These are phyloP conservation scores for Suillus clintonianus DNA, from an alignment of 768 basidiomycete genomes.

Conservation along the genomic window DNA sequence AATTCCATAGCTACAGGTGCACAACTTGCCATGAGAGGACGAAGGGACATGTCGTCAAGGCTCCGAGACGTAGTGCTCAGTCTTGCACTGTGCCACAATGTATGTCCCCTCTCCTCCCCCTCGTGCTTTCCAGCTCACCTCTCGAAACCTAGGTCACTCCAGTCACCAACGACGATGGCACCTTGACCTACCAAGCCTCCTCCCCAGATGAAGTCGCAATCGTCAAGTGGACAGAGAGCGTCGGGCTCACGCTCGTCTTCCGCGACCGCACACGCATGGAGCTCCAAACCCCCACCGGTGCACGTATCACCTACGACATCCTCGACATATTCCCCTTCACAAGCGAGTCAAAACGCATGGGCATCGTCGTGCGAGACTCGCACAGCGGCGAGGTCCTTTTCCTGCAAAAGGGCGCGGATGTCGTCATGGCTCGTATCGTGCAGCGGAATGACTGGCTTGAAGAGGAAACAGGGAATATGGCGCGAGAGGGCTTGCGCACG, in stretches of 20 bases:
- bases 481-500: constrained; percentile 91
- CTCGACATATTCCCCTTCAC: constrained; percentile 98
- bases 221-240: constrained; percentile 94
- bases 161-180: constrained; percentile 90
- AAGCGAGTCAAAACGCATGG: constrained; percentile 98
- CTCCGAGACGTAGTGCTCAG: constrained; percentile 92
- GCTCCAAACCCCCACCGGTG: constrained; percentile 70
- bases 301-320: constrained; percentile 73
- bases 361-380: constrained; percentile 87
- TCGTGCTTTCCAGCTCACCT: not conserved
- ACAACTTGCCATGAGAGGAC: constrained; percentile 81
- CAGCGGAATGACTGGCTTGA: constrained; percentile 98
- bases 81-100: constrained; percentile 95
- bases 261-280: constrained; percentile 92
- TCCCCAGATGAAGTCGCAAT: constrained; percentile 99
- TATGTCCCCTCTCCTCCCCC: constrained; percentile 35
- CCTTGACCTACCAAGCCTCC: constrained; percentile 95
- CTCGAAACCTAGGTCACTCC: constrained; percentile 79
- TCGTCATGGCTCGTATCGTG: constrained; percentile 95
- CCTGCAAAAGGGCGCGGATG: constrained; percentile 96
- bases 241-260: constrained; percentile 85
- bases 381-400: constrained; percentile 81
- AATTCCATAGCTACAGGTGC: constrained; percentile 72
- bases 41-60: constrained; percentile 93
- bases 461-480: constrained; percentile 99